Evolutionary conservation across 1,139 yeast genomes (phyloP), one percentile per base, ranked within the genome.

Genomic region (Taphrina pruni): DNA sequence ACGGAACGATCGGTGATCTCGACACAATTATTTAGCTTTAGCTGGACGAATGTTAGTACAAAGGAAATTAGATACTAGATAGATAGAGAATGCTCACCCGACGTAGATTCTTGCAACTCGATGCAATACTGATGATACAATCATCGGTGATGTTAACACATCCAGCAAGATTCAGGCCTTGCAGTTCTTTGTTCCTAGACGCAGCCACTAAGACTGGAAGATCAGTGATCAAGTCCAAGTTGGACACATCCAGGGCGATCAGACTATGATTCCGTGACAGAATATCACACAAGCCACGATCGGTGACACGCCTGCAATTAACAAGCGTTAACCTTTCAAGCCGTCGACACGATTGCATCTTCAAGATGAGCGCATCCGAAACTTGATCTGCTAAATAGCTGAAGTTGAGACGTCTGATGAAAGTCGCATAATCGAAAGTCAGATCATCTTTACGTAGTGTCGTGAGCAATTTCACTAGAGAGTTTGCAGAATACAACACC

Each of bases 101-200:
- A 76, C 92, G 91, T 72, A 94, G 81, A 84, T 87, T 83, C 1
- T 89, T 89, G 72, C 97, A 91, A 55, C 83, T 81, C 54, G 79
- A 75, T 12, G 91, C 84, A 71, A 93, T 81, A 55, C 80, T 79
- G 51, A 84, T 75, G n/a, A 94, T 83, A 0, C 95, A 89, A 6
- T 76, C 80, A 74, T 90, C 90, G 1, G 89, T 82, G 1, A 94
- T 87, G 38, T 81, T 79, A 39, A 85, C 86, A 72, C 97, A 92
- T 2, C 90, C 90, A 0, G 97, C 93, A 0, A 96, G 96, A 76
- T 93, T 93, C 61, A 93, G 81, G 0, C 97, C 97, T 79, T 94
- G 98, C 64, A 94, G 81, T 66, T 94, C 81, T 50, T 85, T 84
- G 77, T 97, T 92, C 76, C 86, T 83, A 14, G 78, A 76, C 0